Base-by-base conservation (phyloP, 106 monocot genomes). In the Dioscorea dumetorum region DNA sequence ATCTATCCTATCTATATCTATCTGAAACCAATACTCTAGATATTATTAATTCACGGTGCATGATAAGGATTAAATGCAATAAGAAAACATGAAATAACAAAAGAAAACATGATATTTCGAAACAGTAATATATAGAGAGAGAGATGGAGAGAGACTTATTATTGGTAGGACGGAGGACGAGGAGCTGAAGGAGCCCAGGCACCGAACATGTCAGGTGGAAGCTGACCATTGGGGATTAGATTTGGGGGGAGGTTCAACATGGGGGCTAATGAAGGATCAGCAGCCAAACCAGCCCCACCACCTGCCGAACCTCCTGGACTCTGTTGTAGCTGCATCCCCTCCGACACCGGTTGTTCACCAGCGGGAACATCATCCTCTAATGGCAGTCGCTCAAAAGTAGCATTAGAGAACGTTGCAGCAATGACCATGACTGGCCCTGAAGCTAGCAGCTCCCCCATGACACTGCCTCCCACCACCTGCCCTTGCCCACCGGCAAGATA, bases 401-500 rank as follows among this genome's bases (percentile, higher is more conserved):
- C 50, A 41, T 66, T 66, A 11, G 66, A 49, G 22, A 66, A 66
- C n/a, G 66, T 66, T 8, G 66, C 66, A 9, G 66, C 66, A 16
- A 66, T 66, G 7, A 66, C 21, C 50, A 66, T 66, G 8, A 66
- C 66, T 12, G 66, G 66, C 50, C 66, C 66, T 5, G 66, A 66
- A 19, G 66, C 66, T 0, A 50, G 22, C 7, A 66, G 50, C 49
- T 66, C 66, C 8, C 66, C 50, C n/a, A 66, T 50, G 5, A 66
- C 66, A 50, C 49, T 66, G n/a, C 66, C 66, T 7, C 66, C 66
- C 20, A 66, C 66, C 12, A 66, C 50, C 22, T 66, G 66, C 11
- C 66, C 66, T 22, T 66, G 66, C 15, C 66, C 66, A 1, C 66
- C 66, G 49, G 50, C 49, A 12, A 66, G 50, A 22, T 66, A 66